Evolutionary conservation across 1,139 yeast genomes (phyloP).

Genomic region (Saccharomycopsis hybrid): DNA sequence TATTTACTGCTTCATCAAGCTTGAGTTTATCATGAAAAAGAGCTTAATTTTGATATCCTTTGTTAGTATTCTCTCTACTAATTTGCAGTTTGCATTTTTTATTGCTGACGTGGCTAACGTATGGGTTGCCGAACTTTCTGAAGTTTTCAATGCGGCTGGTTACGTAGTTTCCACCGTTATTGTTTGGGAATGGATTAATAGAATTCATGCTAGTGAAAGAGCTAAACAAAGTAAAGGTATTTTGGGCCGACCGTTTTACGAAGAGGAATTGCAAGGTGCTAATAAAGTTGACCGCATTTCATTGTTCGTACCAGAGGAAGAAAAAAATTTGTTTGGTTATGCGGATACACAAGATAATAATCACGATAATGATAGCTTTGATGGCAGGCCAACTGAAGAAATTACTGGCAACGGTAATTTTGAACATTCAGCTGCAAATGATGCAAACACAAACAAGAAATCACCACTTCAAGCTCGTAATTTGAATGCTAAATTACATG

Average conservation of each 20-base stretch:
- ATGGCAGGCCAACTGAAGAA: conserved; percentile 7
- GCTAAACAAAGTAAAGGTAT: conserved; percentile 73
- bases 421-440: neutral
- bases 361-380: conserved; percentile 5
- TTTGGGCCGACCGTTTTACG: conserved; percentile 71
- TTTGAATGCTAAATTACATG: neutral
- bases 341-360: conserved; percentile 19
- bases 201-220: conserved; percentile 53
- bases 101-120: conserved; percentile 70
- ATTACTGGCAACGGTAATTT: neutral
- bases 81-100: conserved; percentile 67
- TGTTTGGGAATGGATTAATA: conserved; percentile 87
- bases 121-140: conserved; percentile 68
- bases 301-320: conserved; percentile 19
- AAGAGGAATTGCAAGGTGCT: conserved; percentile 48
- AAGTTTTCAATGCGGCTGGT: conserved; percentile 63
- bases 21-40: conserved; percentile 48
- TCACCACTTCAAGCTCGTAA: neutral
- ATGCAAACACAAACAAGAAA: neutral
- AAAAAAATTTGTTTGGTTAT: conserved; percentile 10
- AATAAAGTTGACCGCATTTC: conserved; percentile 25
- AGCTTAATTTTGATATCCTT: conserved; percentile 48
- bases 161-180: conserved; percentile 70
- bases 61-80: conserved; percentile 52
- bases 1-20: conserved; percentile 51